Conservation (phyloP, 2,329 filamentous ascomycete genomes). For the Phialocephala subalpina region DNA sequence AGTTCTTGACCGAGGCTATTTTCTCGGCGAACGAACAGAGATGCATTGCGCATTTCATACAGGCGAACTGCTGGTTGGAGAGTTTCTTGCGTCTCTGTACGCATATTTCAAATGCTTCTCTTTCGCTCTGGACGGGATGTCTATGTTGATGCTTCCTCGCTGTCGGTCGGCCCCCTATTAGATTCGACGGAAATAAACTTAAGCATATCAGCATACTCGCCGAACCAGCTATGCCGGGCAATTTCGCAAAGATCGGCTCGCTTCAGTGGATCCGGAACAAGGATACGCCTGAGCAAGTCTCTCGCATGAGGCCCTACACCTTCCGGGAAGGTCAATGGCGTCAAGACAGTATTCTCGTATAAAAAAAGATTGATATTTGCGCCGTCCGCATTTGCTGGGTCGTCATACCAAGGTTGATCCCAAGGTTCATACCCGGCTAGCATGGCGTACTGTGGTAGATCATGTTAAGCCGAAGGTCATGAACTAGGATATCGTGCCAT, state of each 20-base stretch:
- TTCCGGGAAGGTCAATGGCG: conserved; percentile 96
- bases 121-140: too few relatives aligned
- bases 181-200: too few relatives aligned
- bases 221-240: conserved; percentile 96
- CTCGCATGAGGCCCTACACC: conserved; percentile 97
- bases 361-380: conserved; percentile 99
- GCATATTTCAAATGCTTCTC: too few relatives aligned
- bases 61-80: too few relatives aligned
- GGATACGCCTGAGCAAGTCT: conserved; percentile 88
- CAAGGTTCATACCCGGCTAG: conserved; percentile 95
- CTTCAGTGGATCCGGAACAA: conserved; percentile 94
- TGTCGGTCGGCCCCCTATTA: too few relatives aligned
- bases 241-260: conserved; percentile 97
- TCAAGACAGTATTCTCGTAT: conserved; percentile 99
- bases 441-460: conserved; percentile 95
- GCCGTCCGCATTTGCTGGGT: conserved; percentile 96
- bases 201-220: too few relatives aligned
- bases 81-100: too few relatives aligned
- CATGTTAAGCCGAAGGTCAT: neutral
- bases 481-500: neutral
- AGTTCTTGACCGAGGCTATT: too few relatives aligned
- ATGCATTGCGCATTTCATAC: too few relatives aligned
- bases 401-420: conserved; percentile 97
- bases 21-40: too few relatives aligned
- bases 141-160: too few relatives aligned